Evolutionary conservation across 2,329 filamentous ascomycete genomes (phyloP).

Genomic region (Xylariales sp.): DNA sequence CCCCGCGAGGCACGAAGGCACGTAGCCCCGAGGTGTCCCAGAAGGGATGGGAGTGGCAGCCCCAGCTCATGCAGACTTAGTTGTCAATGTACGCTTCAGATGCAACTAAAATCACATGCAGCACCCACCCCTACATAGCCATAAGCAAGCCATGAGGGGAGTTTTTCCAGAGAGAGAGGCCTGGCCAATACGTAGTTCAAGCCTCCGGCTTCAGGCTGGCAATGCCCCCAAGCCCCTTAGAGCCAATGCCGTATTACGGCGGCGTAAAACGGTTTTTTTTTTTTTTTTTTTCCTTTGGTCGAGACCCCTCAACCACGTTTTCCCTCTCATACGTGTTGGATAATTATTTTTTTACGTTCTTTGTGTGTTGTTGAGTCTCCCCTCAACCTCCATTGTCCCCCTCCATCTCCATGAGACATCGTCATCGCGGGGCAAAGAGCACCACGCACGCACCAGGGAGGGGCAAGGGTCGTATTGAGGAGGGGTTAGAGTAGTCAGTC

Average conservation of each 20-base stretch:
- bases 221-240: background rate
- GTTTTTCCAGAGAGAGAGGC: no score
- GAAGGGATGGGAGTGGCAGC: conserved; percentile 8
- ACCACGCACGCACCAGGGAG: background rate
- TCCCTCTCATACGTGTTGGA: no score
- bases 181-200: background rate
- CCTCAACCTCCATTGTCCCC: no score
- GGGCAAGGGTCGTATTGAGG: background rate
- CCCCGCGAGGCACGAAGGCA: no score
- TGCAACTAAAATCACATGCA: conserved; percentile 13
- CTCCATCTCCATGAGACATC: no score
- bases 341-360: no score
- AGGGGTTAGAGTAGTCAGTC: background rate
- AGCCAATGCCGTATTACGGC: no score
- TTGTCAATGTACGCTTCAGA: conserved; percentile 15
- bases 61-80: conserved; percentile 17
- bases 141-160: no score
- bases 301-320: background rate
- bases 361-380: no score
- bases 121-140: no score
- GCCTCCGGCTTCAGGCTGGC: background rate
- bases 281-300: conserved; percentile 1
- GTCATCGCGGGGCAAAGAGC: background rate
- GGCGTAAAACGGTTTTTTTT: no score
- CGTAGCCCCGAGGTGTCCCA: conserved; percentile 3